Conservation (phyloP, 2,329 filamentous ascomycete genomes). For the Gnomoniopsis smithogilvyi region DNA sequence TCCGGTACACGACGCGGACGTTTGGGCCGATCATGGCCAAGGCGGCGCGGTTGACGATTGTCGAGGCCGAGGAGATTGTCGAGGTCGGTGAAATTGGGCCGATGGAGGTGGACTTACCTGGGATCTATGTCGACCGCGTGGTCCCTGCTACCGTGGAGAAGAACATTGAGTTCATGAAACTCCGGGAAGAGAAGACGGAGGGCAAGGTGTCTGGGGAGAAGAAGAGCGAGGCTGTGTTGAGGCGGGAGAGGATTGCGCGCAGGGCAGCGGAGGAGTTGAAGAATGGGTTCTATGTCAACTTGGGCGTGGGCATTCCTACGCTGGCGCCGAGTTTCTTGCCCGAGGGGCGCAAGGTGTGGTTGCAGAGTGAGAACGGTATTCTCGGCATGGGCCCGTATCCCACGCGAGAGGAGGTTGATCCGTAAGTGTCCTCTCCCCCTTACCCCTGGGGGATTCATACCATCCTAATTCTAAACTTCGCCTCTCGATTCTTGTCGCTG, state of each 20-base stretch:
- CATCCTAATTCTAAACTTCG: background rate
- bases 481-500: no score
- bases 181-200: constrained; percentile 42
- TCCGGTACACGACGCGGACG: constrained; percentile 74
- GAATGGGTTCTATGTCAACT: constrained; percentile 75
- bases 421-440: constrained; percentile 33
- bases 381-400: constrained; percentile 82
- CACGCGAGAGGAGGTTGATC: constrained; percentile 66
- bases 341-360: constrained; percentile 67
- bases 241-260: constrained; percentile 69
- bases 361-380: constrained; percentile 85
- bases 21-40: constrained; percentile 79
- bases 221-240: constrained; percentile 45
- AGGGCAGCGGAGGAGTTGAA: constrained; percentile 79
- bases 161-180: constrained; percentile 67
- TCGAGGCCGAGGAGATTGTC: constrained; percentile 84
- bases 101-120: constrained; percentile 73
- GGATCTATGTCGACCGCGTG: constrained; percentile 80
- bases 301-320: constrained; percentile 78
- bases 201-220: constrained; percentile 31
- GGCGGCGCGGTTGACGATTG: constrained; percentile 72
- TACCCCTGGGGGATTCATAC: no score
- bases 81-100: constrained; percentile 69
- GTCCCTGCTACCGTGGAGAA: constrained; percentile 71
- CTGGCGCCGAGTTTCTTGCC: constrained; percentile 77